These are phyloP conservation scores for Narthecium ossifragum DNA, from an alignment of 106 monocot genomes.

Conservation along the genomic window DNA sequence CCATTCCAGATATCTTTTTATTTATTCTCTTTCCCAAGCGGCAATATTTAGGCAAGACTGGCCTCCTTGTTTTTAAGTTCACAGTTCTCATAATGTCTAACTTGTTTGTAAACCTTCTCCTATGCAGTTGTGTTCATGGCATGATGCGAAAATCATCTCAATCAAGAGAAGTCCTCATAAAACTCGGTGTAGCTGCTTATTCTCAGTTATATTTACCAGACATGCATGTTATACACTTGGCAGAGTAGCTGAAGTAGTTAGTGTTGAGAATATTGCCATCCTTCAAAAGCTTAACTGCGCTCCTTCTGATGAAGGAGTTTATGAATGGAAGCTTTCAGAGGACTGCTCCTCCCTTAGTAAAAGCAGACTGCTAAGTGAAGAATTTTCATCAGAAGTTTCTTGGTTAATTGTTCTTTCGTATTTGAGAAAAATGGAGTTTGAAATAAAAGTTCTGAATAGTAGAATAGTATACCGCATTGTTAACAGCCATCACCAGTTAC, in stretches of 20 bases:
- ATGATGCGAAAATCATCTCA: slow-evolving; percentile 63
- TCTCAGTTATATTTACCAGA: slow-evolving; percentile 35
- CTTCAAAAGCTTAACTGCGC: slow-evolving; percentile 44
- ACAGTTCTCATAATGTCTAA: too few relatives aligned
- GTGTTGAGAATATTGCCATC: slow-evolving; percentile 47
- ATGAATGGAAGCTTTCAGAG: slow-evolving; percentile 27
- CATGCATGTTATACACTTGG: slow-evolving; percentile 11
- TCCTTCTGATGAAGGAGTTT: slow-evolving; percentile 21
- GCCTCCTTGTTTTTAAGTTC: too few relatives aligned
- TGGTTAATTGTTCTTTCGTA: slow-evolving; percentile 49
- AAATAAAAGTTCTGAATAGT: slow-evolving; percentile 32
- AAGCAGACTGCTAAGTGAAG: slow-evolving; percentile 29
- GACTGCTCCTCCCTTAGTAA: slow-evolving; percentile 22
- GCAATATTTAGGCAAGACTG: too few relatives aligned
- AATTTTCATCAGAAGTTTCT: slow-evolving; percentile 43
- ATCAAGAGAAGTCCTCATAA: slow-evolving; percentile 34
- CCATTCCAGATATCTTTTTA: neutral
- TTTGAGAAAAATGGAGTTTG: slow-evolving; percentile 31
- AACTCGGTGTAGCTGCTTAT: slow-evolving; percentile 42
- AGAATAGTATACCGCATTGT: slow-evolving; percentile 35
- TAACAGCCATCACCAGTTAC: slow-evolving; percentile 4
- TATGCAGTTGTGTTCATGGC: slow-evolving; percentile 47
- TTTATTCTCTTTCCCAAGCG: neutral
- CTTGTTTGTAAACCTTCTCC: too few relatives aligned
- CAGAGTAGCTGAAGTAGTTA: slow-evolving; percentile 24